Conservation (phyloP, 495 filamentous ascomycete genomes). For the Penicillium cataractarum region DNA sequence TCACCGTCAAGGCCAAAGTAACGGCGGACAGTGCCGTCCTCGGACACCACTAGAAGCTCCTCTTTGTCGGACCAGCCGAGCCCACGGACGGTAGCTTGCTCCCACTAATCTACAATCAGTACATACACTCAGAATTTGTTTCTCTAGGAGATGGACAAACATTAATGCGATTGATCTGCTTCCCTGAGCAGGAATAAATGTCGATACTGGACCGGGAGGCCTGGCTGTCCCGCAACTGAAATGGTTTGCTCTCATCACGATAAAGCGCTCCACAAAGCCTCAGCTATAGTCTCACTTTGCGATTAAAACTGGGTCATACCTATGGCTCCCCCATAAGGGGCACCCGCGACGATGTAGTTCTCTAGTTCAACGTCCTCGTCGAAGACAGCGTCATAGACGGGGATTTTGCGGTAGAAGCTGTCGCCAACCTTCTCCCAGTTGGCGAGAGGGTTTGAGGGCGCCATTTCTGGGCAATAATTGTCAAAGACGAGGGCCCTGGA, state of each 20-base stretch:
- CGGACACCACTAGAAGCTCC: constrained; percentile 83
- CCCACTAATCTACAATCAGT: constrained; percentile 65
- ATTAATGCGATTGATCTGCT: constrained; percentile 72
- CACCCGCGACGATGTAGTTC: constrained; percentile 89
- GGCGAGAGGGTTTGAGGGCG: constrained; percentile 68
- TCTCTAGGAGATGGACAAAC: constrained; percentile 40
- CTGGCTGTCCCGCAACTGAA: constrained; percentile 71
- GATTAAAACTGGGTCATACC: constrained; percentile 55
- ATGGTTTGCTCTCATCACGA: constrained; percentile 84
- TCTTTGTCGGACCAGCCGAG: constrained; percentile 98
- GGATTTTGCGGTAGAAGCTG: constrained; percentile 90
- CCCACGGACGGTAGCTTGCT: constrained; percentile 85
- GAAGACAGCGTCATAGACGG: constrained; percentile 90
- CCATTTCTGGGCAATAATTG: constrained; percentile 32
- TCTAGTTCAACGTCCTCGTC: constrained; percentile 91
- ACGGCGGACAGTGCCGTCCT: constrained; percentile 87
- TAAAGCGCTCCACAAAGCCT: constrained; percentile 66
- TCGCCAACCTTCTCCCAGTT: constrained; percentile 93
- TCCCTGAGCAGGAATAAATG: constrained; percentile 90
- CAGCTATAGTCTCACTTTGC: not conserved
- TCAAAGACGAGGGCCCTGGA: constrained; percentile 20
- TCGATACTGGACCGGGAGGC: constrained; percentile 83
- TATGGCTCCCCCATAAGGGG: constrained; percentile 92
- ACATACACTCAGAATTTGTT: not conserved
- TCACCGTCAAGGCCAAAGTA: constrained; percentile 92